Evolutionary conservation across 78 protist species (phyloP), one percentile per base, ranked within the genome.

Genomic region (Dictyostelium citrinum): DNA sequence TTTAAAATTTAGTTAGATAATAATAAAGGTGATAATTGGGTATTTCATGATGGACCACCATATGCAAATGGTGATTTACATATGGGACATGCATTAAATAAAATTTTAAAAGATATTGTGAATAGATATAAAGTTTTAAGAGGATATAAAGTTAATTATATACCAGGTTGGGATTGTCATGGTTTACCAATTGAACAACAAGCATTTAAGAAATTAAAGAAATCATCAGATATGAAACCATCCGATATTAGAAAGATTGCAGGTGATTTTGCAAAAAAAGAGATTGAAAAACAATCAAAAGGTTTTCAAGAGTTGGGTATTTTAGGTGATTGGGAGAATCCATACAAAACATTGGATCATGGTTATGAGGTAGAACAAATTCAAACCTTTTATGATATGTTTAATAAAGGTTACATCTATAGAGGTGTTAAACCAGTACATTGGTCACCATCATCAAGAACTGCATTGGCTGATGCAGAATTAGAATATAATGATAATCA

Each of bases 11-110:
- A 70, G 77, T 17, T 77, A 45, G 71, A 58, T 8, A 76, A 88
- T 43, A 88, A 88, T 78, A 78, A 41, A 46, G 85, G 85, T 35
- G 41, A 29, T 3, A 24, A 41, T 29, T 88, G 93, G 93, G 39
- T 96, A n/a, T 96, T 97, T 68, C 99, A 98, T 83, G 99, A 98
- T 72, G 99, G 99, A 3, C 99, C 99, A 67, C 99, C 99, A 17
- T 98, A 96, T 49, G 99, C 99, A 64, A 98, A 98, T 72, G 99
- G 99, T 51, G 82, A 64, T 14, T 90, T 95, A 20, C 99, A 98
- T 82, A 22, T 95, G 37, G 98, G 98, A 17, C 98, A 96, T 39
- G 95, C 95, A 49, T 35, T 96, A 55, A 95, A 90, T 33, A 96
- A 95, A 93, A 82, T 91, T 39, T 85, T 98, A 27, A 98, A 98